Percentiles rank a stretch among this genome's conserved stretches.
Evolutionary conservation across 2,329 filamentous ascomycete species (phyloP).

Genomic region (Fusarium citri): DNA sequence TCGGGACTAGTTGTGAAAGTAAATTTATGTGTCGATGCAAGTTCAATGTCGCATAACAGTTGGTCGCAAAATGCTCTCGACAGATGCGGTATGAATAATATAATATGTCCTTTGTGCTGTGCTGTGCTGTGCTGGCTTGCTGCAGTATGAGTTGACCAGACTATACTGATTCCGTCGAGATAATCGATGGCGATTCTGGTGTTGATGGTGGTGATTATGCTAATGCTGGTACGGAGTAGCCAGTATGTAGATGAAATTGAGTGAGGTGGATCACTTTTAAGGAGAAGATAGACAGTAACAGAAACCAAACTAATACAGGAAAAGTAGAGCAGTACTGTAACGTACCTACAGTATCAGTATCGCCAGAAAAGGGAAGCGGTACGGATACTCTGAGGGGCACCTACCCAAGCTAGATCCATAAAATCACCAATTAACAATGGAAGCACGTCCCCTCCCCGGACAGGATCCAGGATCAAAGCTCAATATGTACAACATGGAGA

Average conservation of each 20-base stretch:
- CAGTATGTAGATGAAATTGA: neutral
- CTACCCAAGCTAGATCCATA: neutral
- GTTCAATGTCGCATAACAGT: conserved; percentile 26
- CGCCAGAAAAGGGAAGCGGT: neutral
- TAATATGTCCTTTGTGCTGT: neutral
- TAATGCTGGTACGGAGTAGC: neutral
- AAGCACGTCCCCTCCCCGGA: conserved; percentile 8
- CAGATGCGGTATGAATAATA: conserved; percentile 14
- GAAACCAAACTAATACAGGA: neutral
- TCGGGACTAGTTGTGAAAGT: neutral
- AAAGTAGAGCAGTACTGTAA: neutral
- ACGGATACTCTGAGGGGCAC: neutral
- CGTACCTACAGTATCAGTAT: neutral
- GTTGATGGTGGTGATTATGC: neutral
- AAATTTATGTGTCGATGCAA: conserved; percentile 4
- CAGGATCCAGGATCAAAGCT: neutral
- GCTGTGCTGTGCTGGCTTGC: neutral
- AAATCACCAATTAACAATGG: conserved; percentile 22
- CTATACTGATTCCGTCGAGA: neutral
- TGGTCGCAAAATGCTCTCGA: conserved; percentile 6
- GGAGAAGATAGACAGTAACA: neutral
- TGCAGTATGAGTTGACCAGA: neutral
- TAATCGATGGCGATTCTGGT: neutral
- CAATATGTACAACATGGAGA: neutral
- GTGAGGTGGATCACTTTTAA: conserved; percentile 1